Conservation (phyloP, 75 land plant genomes). For the Pinus taeda region DNA sequence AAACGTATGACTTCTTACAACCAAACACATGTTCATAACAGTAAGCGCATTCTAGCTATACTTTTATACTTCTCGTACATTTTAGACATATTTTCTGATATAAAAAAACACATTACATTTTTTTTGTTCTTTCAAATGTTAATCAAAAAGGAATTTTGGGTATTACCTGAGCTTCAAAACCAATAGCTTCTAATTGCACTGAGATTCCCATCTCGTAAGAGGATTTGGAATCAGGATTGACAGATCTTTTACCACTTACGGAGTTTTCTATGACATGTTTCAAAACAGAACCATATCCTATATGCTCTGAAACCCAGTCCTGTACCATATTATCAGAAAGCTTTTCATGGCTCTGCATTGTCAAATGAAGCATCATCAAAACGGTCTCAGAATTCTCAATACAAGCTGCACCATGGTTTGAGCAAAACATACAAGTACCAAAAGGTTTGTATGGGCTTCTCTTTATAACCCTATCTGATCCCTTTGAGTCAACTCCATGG, state of each 20-base stretch:
- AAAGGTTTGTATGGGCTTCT: neutral
- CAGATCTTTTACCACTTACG: too few species aligned
- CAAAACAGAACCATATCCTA: neutral
- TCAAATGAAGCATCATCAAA: neutral
- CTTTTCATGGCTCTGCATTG: neutral
- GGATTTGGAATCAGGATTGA: neutral
- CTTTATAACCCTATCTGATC: constrained; percentile 11
- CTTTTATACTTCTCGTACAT: too few species aligned
- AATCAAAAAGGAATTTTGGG: too few species aligned
- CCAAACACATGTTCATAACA: too few species aligned
- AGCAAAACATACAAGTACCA: constrained; percentile 4
- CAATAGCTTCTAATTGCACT: neutral
- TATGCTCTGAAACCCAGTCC: neutral
- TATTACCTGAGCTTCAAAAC: constrained; percentile 1
- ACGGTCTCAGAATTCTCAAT: neutral
- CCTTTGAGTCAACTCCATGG: constrained; percentile 12
- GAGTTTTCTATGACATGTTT: neutral
- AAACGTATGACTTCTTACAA: too few species aligned
- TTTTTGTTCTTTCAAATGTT: too few species aligned
- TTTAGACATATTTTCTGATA: too few species aligned
- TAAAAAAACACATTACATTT: too few species aligned
- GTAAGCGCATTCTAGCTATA: too few species aligned
- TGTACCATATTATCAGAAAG: too few species aligned
- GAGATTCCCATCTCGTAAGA: neutral
- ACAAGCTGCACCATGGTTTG: neutral